Evolutionary conservation across 306 rosid genomes (phyloP), one percentile per base, ranked within the genome.

Genomic region (Amphicarpaea edgeworthii): DNA sequence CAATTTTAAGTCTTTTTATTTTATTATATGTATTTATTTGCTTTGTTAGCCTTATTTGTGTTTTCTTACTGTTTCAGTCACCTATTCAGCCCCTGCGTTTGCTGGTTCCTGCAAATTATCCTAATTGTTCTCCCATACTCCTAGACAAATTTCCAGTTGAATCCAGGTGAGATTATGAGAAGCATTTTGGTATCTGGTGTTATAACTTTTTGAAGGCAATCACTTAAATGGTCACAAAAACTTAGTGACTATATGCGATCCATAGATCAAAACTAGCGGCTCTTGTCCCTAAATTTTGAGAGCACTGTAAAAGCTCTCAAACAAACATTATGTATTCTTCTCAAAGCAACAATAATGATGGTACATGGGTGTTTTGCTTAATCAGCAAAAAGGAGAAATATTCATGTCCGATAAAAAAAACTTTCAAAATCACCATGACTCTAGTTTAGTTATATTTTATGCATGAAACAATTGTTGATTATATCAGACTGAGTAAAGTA

Each of bases 71-170:
- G 41, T 85, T 85, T 91, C 97, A 92, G 98, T 84, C 93, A 72
- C 96, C 97, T 59, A 90, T 92, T 85, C 95, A 83, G 80, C 98
- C 98, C 32, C 76, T 95, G 73, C 87, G 90, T 73, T 87, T 95
- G 88, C 93, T 92, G 62, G 92, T 95, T 82, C 98, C 98, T 16
- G 76, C 89, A 83, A 87, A 87, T 78, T 95, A 95, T 85, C 98
- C 98, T 61, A 87, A 72, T 67, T 89, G 90, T 73, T 92, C 98
- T 30, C 98, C 98, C 4, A 73, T 95, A 67, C 86, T 92, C 59
- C 85, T 95, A 46, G 98, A 95, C 90, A 92, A 89, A 82, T 80
- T 89, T 80, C 92, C 96, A 51, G 88, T 84, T 72, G 96, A 92
- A 84, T 78, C 87, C 88, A 82, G 97, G 98, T 95, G 81, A 85